Percentiles rank a stretch among this genome's conserved stretches.
phyloP scores from a whole-genome alignment of 495 filamentous ascomycete genomes.

The Trichoderma orchidacearum region DNA sequence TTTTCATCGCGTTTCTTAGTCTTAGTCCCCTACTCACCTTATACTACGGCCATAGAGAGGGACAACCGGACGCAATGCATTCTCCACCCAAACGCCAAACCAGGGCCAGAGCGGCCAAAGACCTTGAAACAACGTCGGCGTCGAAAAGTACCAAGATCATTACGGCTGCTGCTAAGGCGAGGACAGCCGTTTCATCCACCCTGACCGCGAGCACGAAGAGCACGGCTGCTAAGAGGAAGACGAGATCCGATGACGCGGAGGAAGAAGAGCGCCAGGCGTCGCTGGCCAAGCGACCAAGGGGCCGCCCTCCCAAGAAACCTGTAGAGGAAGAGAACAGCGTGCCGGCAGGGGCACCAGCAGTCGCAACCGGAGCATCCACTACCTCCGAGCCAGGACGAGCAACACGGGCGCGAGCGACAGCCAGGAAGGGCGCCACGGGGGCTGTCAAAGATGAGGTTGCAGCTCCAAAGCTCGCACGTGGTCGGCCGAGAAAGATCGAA shows the following conservation, averaged over 20 bases:
- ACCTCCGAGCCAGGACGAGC: not conserved
- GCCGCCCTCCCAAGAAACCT: slow-evolving; percentile 22
- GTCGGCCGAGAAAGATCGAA: slow-evolving; percentile 19
- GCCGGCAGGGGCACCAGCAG: slow-evolving; percentile 4
- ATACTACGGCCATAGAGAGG: not conserved
- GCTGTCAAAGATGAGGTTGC: slow-evolving; percentile 8
- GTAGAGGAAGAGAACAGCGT: slow-evolving; percentile 11
- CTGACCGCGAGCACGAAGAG: slow-evolving; percentile 10
- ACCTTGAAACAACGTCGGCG: slow-evolving; percentile 13
- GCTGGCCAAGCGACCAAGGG: not conserved
- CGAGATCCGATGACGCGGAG: slow-evolving; percentile 23
- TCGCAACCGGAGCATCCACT: slow-evolving; percentile 7
- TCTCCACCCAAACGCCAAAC: slow-evolving; percentile 46
- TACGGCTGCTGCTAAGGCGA: slow-evolving; percentile 25
- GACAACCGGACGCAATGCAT: slow-evolving; percentile 16
- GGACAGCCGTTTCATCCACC: slow-evolving; percentile 11
- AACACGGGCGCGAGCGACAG: not conserved
- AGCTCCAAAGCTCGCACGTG: slow-evolving; percentile 14
- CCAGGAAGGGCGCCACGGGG: not conserved
- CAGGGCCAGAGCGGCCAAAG: slow-evolving; percentile 41
- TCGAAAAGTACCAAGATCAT: slow-evolving; percentile 18
- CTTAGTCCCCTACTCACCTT: not conserved
- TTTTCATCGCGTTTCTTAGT: not conserved
- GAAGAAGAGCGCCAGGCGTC: slow-evolving; percentile 20
- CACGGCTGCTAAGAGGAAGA: slow-evolving; percentile 29